These are phyloP conservation scores for Aspergillus costaricaensis DNA, from an alignment of 2,329 filamentous ascomycete species.

Conservation along the genomic window DNA sequence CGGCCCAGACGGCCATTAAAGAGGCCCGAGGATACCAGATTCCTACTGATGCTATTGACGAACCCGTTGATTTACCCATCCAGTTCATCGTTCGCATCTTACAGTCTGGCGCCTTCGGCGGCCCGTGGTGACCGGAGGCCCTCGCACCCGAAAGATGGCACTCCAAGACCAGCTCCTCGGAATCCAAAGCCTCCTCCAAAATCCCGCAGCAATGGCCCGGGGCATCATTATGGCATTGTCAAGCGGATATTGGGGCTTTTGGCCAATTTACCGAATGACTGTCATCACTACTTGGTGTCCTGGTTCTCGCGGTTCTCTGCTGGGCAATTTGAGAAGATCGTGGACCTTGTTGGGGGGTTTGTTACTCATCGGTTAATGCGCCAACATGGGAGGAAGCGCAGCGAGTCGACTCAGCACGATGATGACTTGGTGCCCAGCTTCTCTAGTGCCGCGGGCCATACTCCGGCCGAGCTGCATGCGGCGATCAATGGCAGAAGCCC, in stretches of 20 bases:
- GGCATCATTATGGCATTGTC: conserved; percentile 78
- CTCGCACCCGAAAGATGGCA: conserved; percentile 28
- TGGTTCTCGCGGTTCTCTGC: conserved; percentile 76
- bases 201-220: conserved; percentile 47
- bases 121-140: conserved; percentile 31
- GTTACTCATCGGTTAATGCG: conserved; percentile 77
- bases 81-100: conserved; percentile 19
- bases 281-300: conserved; percentile 72
- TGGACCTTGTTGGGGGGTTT: conserved; percentile 76
- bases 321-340: conserved; percentile 67
- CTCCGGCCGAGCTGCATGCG: conserved; percentile 72
- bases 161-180: conserved; percentile 20
- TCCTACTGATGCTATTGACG: conserved; percentile 73
- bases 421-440: conserved; percentile 69
- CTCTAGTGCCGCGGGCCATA: conserved; percentile 63
- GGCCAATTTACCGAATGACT: conserved; percentile 72
- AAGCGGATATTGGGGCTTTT: conserved; percentile 81
- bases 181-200: conserved; percentile 14
- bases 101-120: conserved; percentile 19
- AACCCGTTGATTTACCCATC: conserved; percentile 72
- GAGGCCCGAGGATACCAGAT: conserved; percentile 70
- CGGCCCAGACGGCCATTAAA: conserved; percentile 71
- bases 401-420: conserved; percentile 58
- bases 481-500: conserved; percentile 60
- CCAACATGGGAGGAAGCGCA: conserved; percentile 67